A percentile compares a stretch with the other conserved stretches of the same genome.
Conservation (phyloP, 805 yeast species). For the Barnettozyma californica region DNA sequence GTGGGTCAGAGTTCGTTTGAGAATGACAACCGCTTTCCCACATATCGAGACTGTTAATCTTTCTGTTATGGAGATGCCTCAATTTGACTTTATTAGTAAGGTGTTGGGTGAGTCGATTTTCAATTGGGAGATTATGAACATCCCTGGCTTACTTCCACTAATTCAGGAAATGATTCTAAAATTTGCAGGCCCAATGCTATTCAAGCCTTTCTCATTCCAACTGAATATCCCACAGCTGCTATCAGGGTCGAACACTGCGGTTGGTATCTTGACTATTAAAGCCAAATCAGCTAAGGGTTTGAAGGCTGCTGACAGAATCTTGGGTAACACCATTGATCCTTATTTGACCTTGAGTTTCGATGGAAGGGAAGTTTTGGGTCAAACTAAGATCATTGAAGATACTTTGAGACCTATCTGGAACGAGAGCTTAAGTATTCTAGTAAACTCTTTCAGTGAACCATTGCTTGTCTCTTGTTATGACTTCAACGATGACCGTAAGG, state of each 20-base stretch:
- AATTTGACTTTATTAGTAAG: constrained; percentile 76
- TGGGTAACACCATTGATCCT: constrained; percentile 85
- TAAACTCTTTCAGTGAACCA: constrained; percentile 78
- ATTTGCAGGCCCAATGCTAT: constrained; percentile 83
- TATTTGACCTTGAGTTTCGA: constrained; percentile 69
- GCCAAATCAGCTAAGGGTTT: constrained; percentile 63
- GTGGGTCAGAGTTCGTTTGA: constrained; percentile 71
- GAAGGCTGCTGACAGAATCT: constrained; percentile 56
- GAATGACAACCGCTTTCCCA: constrained; percentile 88
- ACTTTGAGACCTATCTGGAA: constrained; percentile 79
- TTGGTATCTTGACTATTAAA: constrained; percentile 77
- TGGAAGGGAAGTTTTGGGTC: constrained; percentile 49
- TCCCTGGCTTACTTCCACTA: constrained; percentile 84
- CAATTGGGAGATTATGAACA: constrained; percentile 78
- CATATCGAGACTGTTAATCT: constrained; percentile 89
- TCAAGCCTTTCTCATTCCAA: constrained; percentile 89
- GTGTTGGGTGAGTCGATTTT: constrained; percentile 73
- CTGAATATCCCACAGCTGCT: constrained; percentile 85
- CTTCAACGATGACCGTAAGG: constrained; percentile 74
- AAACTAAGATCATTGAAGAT: constrained; percentile 63
- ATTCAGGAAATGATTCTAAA: constrained; percentile 82
- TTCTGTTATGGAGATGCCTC: constrained; percentile 80
- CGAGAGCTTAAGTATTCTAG: constrained; percentile 65
- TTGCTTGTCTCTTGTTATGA: constrained; percentile 67
- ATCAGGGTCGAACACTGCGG: constrained; percentile 80